Conservation (phyloP, 2,329 filamentous ascomycete genomes). For the Colletotrichum truncatum region DNA sequence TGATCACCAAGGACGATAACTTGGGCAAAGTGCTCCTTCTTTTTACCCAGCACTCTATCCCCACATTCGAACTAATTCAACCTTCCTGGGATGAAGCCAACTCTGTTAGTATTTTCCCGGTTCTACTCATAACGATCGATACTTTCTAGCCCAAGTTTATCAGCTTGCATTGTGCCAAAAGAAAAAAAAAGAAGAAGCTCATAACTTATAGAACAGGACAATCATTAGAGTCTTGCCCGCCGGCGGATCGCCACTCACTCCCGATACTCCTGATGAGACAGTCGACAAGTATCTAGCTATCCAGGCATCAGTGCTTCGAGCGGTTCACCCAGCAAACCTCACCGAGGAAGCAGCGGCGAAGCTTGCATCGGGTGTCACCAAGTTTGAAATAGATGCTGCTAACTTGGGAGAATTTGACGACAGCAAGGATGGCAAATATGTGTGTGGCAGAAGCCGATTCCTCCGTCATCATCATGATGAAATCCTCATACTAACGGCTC, state of each 20-base stretch:
- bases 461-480: too few relatives aligned
- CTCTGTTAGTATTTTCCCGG: constrained; percentile 41
- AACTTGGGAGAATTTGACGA: not conserved
- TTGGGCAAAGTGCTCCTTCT: constrained; percentile 50
- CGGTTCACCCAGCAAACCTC: constrained; percentile 16
- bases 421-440: constrained; percentile 52
- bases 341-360: not conserved
- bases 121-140: too few relatives aligned
- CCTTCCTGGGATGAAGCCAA: constrained; percentile 52
- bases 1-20: constrained; percentile 11
- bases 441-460: too few relatives aligned
- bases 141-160: constrained; percentile 29
- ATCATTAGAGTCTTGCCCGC: constrained; percentile 4
- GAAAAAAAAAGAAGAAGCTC: too few relatives aligned
- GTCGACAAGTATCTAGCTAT: not conserved
- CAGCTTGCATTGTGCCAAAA: too few relatives aligned
- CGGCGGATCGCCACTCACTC: not conserved
- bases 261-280: not conserved
- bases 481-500: not conserved
- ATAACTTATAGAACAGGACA: constrained; percentile 62
- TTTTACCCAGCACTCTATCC: constrained; percentile 54
- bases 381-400: constrained; percentile 4
- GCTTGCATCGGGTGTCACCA: not conserved
- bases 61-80: constrained; percentile 45
- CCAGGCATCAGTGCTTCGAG: constrained; percentile 1